These are phyloP conservation scores for Tubosaeta brunneosetosa DNA, from an alignment of 768 basidiomycete genomes.

Conservation along the genomic window DNA sequence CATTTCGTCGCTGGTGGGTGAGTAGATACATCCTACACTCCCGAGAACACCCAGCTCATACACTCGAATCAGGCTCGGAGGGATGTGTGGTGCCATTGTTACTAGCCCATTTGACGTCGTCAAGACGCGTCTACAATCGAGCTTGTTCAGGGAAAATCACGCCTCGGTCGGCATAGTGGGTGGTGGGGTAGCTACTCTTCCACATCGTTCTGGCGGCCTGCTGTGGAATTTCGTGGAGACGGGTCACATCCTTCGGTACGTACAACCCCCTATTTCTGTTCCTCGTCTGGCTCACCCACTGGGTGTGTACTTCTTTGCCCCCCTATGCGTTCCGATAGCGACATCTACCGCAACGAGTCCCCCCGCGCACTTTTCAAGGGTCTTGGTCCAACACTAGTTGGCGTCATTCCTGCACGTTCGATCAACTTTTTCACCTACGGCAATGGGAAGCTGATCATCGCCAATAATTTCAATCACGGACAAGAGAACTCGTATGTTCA, in stretches of 20 bases:
- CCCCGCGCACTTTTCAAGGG: constrained; percentile 90
- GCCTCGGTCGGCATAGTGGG: constrained; percentile 29
- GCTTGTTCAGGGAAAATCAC: constrained; percentile 60
- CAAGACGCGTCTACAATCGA: constrained; percentile 94
- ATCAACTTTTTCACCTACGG: constrained; percentile 99
- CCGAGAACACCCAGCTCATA: constrained; percentile 4
- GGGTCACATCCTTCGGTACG: constrained; percentile 77
- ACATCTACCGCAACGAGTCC: constrained; percentile 87
- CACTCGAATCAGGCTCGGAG: constrained; percentile 65
- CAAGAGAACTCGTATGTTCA: constrained; percentile 84
- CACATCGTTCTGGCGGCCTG: constrained; percentile 45
- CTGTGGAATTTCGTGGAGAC: constrained; percentile 96
- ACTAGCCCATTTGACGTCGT: constrained; percentile 98
- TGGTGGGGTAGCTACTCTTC: constrained; percentile 28
- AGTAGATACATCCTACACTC: constrained; percentile 24
- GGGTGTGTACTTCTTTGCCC: neutral
- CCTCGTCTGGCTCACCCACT: neutral
- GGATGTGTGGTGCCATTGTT: constrained; percentile 95
- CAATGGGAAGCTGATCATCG: constrained; percentile 90
- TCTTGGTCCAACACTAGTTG: constrained; percentile 89
- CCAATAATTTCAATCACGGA: constrained; percentile 69
- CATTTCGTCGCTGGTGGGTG: constrained; percentile 88
- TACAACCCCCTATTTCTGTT: neutral
- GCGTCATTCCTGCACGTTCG: constrained; percentile 91
- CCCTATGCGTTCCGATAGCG: constrained; percentile 39